Percentiles rank a stretch among this genome's conserved stretches.
phyloP scores from a whole-genome alignment of 352 stramenopile species.

The Phytophthora gonapodyides region DNA sequence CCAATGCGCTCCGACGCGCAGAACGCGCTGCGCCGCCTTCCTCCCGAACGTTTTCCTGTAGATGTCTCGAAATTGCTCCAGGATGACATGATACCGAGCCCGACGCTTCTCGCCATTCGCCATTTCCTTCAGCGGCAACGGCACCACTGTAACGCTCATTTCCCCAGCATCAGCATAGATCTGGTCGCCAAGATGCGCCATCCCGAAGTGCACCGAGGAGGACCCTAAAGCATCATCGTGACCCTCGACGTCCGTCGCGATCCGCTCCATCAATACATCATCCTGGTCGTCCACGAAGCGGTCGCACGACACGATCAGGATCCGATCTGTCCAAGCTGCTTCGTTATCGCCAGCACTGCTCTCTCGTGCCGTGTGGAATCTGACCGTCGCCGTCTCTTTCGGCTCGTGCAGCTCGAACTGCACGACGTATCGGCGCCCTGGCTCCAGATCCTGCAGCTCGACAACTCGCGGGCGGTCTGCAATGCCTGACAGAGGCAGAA shows the following conservation, averaged over 20 bases:
- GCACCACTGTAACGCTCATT: conserved; percentile 36
- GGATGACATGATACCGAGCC: conserved; percentile 23
- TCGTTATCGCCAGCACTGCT: not conserved
- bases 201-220: conserved; percentile 51
- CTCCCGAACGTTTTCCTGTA: conserved; percentile 66
- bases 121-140: conserved; percentile 32
- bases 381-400: conserved; percentile 26
- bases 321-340: conserved; percentile 14
- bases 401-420: conserved; percentile 29
- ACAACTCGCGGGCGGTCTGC: conserved; percentile 34
- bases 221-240: conserved; percentile 37
- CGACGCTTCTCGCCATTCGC: conserved; percentile 14
- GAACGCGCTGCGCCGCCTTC: conserved; percentile 46
- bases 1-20: conserved; percentile 70
- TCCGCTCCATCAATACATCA: conserved; percentile 45
- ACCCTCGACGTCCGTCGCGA: conserved; percentile 44
- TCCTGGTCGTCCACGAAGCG: conserved; percentile 64
- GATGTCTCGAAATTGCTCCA: conserved; percentile 54
- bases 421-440: conserved; percentile 48
- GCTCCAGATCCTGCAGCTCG: conserved; percentile 35
- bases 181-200: conserved; percentile 61
- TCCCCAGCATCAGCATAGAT: conserved; percentile 55
- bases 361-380: conserved; percentile 38
- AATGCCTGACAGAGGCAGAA: not conserved
- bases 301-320: conserved; percentile 64